These are phyloP conservation scores for Verticillium zaregamsianum DNA, from an alignment of 2,329 filamentous ascomycete genomes.

Conservation along the genomic window DNA sequence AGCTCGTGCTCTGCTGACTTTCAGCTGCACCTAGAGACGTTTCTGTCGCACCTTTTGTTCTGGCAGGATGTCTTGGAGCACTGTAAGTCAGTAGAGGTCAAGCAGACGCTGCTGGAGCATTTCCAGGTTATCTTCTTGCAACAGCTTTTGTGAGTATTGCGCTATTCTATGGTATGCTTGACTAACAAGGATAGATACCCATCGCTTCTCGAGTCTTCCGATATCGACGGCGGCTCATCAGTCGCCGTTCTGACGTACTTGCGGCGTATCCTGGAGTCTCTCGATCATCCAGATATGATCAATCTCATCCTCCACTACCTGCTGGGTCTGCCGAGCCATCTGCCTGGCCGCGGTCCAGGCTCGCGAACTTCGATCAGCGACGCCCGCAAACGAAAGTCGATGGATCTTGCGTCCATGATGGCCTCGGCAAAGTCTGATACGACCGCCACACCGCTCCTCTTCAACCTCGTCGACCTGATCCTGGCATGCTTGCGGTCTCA, in stretches of 20 bases:
- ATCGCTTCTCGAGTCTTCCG: slow-evolving; percentile 91
- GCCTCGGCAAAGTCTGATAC: slow-evolving; percentile 65
- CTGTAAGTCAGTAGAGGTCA: slow-evolving; percentile 86
- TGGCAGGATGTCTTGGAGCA: slow-evolving; percentile 99
- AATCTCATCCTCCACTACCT: slow-evolving; percentile 92
- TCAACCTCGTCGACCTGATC: slow-evolving; percentile 89
- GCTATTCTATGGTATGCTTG: not conserved
- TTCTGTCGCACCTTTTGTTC: slow-evolving; percentile 90
- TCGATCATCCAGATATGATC: slow-evolving; percentile 92
- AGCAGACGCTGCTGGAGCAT: slow-evolving; percentile 88
- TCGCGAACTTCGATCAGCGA: slow-evolving; percentile 56
- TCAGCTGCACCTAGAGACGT: slow-evolving; percentile 84
- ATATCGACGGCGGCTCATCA: slow-evolving; percentile 93
- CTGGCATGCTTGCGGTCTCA: slow-evolving; percentile 78
- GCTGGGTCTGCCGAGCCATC: slow-evolving; percentile 68
- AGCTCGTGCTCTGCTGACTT: slow-evolving; percentile 72
- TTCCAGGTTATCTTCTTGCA: slow-evolving; percentile 96
- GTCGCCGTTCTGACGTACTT: slow-evolving; percentile 94
- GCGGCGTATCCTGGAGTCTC: slow-evolving; percentile 80
- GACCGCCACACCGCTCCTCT: slow-evolving; percentile 75
- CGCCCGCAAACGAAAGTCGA: slow-evolving; percentile 78
- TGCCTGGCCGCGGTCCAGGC: slow-evolving; percentile 28
- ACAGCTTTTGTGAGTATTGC: slow-evolving; percentile 70
- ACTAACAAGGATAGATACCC: slow-evolving; percentile 62
- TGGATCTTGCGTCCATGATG: slow-evolving; percentile 80